Evolutionary conservation across 2,329 filamentous ascomycete species (phyloP), one percentile per base, ranked within the genome.

Genomic region (Cladophialophora yegresii): DNA sequence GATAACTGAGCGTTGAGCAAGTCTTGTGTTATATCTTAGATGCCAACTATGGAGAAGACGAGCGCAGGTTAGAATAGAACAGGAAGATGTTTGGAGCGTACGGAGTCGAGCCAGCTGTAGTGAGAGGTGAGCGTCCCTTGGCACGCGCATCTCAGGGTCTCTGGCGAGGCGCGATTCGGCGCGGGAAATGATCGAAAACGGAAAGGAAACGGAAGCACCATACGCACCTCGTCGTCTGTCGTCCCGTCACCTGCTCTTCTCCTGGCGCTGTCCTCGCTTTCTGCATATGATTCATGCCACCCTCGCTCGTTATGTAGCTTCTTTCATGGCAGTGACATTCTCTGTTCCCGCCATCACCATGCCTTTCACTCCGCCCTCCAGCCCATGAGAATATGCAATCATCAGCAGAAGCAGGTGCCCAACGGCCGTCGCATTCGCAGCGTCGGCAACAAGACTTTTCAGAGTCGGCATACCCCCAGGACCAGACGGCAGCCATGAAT

Each of bases 311-410:
- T 50, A 59, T 53, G 57, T 59, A 43, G 47, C 33, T 13, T 36
- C 26, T 8, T 30, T 43, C 12, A 26, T 26, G 22, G 16, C 51
- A 53, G 57, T 59, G 57, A 59, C 57, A 36, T 32, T 4, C 45
- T 23, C 20, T 40, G 43, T 36, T 51, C 47, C 13, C 32, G 26
- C 23, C 51, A 32, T 33, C 26, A 59, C 23, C 36, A 65, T 65
- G 62, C 54, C 54, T 57, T 6, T 54, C 20, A 28, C 4, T n/a
- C 22, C 57, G 53, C 36, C 23, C 47, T 23, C 40, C 45, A 58
- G 32, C 60, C 59, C 59, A 67, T 64, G 54, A 59, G 22, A 61
- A 50, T 33, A 67, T 67, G 58, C 65, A 67, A 54, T 54, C 56
- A 58, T 54, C 55, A 23, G 32, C 54, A 32, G 47, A 32, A 32